Conservation (phyloP, 441 rosid species). For the Jatropha podagrica region DNA sequence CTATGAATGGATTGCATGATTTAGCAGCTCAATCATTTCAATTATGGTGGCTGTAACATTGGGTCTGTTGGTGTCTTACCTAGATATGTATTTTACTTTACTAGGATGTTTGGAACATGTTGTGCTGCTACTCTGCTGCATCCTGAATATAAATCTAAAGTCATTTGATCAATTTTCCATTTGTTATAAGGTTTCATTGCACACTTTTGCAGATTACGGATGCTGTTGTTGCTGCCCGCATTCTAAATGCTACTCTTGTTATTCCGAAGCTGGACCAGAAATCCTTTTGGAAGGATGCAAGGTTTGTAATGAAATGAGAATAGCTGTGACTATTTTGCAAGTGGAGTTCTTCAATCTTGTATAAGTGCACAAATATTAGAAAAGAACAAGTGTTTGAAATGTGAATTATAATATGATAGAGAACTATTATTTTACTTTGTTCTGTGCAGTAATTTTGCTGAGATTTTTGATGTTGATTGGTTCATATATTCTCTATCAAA, state of each 20-base stretch:
- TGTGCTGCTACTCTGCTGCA: neutral
- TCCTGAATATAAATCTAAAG: too few species aligned
- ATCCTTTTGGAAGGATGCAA: conserved; percentile 96
- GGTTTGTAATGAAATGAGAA: conserved; percentile 44
- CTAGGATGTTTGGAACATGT: neutral
- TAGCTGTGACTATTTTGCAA: conserved; percentile 18
- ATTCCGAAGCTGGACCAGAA: conserved; percentile 95
- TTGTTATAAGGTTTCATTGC: conserved; percentile 19
- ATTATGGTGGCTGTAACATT: neutral
- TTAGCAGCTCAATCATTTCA: neutral
- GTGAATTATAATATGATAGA: conserved; percentile 2
- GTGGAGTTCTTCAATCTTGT: conserved; percentile 5
- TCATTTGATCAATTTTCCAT: neutral
- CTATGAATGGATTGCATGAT: neutral
- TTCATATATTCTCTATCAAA: conserved; percentile 70
- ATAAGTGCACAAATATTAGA: neutral
- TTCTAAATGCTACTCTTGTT: conserved; percentile 91
- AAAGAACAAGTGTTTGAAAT: conserved; percentile 5
- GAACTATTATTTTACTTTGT: conserved; percentile 12
- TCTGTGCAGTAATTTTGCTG: conserved; percentile 68
- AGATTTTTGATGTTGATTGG: conserved; percentile 79
- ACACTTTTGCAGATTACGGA: conserved; percentile 69
- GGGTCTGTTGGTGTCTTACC: neutral
- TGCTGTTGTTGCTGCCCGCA: conserved; percentile 97
- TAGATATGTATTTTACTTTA: neutral